Evolutionary conservation across 257 asterid genomes (phyloP).

Genomic region (Plantago elongata): DNA sequence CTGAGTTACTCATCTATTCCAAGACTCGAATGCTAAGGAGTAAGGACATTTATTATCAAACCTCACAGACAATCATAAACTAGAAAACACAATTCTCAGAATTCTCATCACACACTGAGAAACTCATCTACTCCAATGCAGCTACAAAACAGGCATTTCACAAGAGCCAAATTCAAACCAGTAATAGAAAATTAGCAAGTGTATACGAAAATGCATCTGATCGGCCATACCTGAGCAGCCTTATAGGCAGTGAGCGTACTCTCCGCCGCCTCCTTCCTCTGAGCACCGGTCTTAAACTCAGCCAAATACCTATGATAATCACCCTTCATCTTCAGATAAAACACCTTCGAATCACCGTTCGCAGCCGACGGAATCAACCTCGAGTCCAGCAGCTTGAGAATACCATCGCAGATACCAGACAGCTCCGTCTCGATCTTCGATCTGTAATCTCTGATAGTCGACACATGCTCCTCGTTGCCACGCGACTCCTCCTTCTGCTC

Average conservation of each 20-base stretch:
- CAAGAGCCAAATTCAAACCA: no score
- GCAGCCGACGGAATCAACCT: slow-evolving; percentile 53
- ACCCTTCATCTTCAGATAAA: slow-evolving; percentile 80
- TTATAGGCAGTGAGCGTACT: slow-evolving; percentile 74
- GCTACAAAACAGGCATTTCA: no score
- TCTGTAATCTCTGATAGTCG: slow-evolving; percentile 49
- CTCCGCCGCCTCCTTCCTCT: slow-evolving; percentile 81
- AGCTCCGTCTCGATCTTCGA: slow-evolving; percentile 70
- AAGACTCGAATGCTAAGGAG: no score
- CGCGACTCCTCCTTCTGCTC: slow-evolving; percentile 78
- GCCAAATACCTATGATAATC: slow-evolving; percentile 78
- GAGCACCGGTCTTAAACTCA: slow-evolving; percentile 64
- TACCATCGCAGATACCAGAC: slow-evolving; percentile 63
- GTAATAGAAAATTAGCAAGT: not conserved
- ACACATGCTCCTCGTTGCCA: slow-evolving; percentile 75
- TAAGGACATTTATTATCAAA: no score
- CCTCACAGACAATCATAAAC: no score
- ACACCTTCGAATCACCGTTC: slow-evolving; percentile 71
- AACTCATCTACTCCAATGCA: no score
- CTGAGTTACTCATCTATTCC: no score
- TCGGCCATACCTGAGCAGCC: slow-evolving; percentile 64
- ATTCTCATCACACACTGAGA: no score
- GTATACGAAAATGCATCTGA: not conserved
- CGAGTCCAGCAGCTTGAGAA: slow-evolving; percentile 56
- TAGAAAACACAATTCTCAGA: no score